Evolutionary conservation across 495 filamentous ascomycete species (phyloP), one percentile per base, ranked within the genome.

Genomic region (Rhizodiscina lignyota): DNA sequence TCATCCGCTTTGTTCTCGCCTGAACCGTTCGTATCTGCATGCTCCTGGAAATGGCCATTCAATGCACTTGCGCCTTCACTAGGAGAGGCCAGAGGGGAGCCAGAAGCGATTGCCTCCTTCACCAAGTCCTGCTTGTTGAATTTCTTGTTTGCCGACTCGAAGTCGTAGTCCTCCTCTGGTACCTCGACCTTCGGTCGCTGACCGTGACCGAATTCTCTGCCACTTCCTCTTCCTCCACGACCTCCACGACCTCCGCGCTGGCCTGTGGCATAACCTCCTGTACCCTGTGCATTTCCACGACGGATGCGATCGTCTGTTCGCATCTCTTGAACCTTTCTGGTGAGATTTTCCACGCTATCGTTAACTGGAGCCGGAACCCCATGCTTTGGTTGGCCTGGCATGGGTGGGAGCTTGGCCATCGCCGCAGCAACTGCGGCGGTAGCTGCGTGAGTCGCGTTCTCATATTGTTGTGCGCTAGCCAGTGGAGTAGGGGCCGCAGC

Each of bases 91-190:
- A 75, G 43, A 2, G 83, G 77, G 8, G 77, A 74, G 8, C 81
- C 79, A 30, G 64, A 68, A 18, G 82, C 77, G 54, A 86, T 82
- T 4, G 83, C 85, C 52, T 93, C 84, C 58, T 92, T 94, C 13
- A 82, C 79, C 21, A 94, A 57, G 48, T 94, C 85, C 46, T 93
- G 77, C 59, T 99, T 99, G 64, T 91, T 96, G 63, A 99, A 96
- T 54, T 92, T 94, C 12, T 84, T 85, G 49, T 99, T 99, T 32
- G 87, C 70, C 5, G 72, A 72, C 43, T 78, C 75, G 53, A 99
- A 99, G 51, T 99, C 91, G 50, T 83, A 99, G 47, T 96, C 89
- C 2, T 79, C 70, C 22, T 74, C 64, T 0, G 89, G 89, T 20
- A 96, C 78, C 37, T 92, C 87, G 16, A 94, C 67, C 59, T 82